phyloP scores from a whole-genome alignment of 2,329 filamentous ascomycete genomes.

The Fusarium papillatum region DNA sequence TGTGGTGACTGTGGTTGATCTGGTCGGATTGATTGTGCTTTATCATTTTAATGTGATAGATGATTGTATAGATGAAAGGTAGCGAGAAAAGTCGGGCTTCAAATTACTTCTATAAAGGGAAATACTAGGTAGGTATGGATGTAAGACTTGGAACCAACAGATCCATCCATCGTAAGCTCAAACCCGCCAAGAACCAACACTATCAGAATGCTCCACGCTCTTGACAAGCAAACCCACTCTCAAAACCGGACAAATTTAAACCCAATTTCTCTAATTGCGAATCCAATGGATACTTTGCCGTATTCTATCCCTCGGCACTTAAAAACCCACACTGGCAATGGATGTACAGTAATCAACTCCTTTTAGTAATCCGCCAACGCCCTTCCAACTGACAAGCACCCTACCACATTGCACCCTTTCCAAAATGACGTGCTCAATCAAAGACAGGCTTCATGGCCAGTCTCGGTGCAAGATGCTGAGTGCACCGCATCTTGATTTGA shows the following conservation, averaged over 20 bases:
- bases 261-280: background rate
- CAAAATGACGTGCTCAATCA: constrained; percentile 43
- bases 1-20: background rate
- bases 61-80: background rate
- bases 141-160: background rate
- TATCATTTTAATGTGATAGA: background rate
- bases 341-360: constrained; percentile 38
- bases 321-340: background rate
- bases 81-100: background rate
- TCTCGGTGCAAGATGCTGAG: constrained; percentile 27
- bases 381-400: constrained; percentile 37
- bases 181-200: background rate
- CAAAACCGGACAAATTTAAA: background rate
- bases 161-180: background rate
- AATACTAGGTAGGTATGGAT: background rate
- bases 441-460: constrained; percentile 30
- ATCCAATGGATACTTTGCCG: background rate
- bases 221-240: background rate
- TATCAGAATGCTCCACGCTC: background rate
- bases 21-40: background rate
- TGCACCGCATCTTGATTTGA: constrained; percentile 42
- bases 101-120: background rate
- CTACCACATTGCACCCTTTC: constrained; percentile 30
- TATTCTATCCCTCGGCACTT: background rate
- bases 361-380: constrained; percentile 41